These are phyloP conservation scores for Friedmanniomyces simplex DNA, from an alignment of 495 filamentous ascomycete genomes.

Conservation along the genomic window DNA sequence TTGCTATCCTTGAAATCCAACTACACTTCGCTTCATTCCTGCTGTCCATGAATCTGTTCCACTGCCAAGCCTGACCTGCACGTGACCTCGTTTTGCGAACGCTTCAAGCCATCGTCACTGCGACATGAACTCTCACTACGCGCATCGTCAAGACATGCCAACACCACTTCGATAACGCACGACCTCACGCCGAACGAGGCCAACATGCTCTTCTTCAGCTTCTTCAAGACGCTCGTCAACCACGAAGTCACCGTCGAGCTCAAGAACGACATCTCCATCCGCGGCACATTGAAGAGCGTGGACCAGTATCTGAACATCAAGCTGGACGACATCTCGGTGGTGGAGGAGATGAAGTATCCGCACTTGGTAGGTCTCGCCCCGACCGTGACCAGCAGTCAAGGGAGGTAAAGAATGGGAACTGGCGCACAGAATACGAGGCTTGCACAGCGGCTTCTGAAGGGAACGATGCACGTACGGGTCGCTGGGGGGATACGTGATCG, in stretches of 20 bases:
- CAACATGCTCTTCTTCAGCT: slow-evolving; percentile 46
- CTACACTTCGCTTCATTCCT: neutral
- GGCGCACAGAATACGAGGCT: neutral
- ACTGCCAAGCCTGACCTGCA: too few species aligned
- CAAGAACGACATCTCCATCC: slow-evolving; percentile 97
- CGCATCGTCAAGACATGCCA: neutral
- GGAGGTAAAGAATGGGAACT: neutral
- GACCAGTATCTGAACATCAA: slow-evolving; percentile 99
- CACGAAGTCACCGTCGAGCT: slow-evolving; percentile 93
- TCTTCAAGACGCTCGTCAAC: slow-evolving; percentile 99
- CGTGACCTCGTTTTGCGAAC: too few species aligned
- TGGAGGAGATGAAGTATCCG: slow-evolving; percentile 86
- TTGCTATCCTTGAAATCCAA: slow-evolving; percentile 5
- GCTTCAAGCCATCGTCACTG: too few species aligned
- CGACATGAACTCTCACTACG: too few species aligned
- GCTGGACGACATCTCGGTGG: slow-evolving; percentile 82
- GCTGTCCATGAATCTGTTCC: neutral
- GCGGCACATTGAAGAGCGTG: slow-evolving; percentile 87
- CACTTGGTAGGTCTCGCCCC: slow-evolving; percentile 54
- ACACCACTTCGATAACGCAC: slow-evolving; percentile 1
- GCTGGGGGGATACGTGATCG: neutral
- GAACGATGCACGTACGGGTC: neutral
- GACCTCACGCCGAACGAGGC: neutral
- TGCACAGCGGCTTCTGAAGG: neutral
- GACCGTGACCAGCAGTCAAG: neutral